A percentile compares a stretch with the other conserved stretches of the same genome.
phyloP scores from a whole-genome alignment of 805 yeast species.

The Yamadazyma sp. region DNA sequence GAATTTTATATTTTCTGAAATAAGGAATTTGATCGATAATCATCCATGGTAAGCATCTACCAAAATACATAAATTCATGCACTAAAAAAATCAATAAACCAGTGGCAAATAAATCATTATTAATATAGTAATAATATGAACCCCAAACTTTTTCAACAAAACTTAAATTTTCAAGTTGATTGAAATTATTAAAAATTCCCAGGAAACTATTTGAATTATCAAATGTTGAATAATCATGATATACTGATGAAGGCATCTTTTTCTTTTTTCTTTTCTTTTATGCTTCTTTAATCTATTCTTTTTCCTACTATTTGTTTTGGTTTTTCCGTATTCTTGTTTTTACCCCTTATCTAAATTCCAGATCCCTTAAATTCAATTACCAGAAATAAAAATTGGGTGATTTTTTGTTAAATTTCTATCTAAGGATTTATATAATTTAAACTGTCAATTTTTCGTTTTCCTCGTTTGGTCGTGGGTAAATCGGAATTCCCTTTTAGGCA shows the following conservation, averaged over 20 bases:
- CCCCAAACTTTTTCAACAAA: slow-evolving; percentile 51
- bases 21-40: slow-evolving; percentile 51
- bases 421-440: too few relatives aligned
- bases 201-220: slow-evolving; percentile 26
- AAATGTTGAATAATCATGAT: slow-evolving; percentile 33
- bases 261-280: too few relatives aligned
- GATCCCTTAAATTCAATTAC: too few relatives aligned
- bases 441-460: too few relatives aligned
- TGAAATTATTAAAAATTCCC: slow-evolving; percentile 28
- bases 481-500: too few relatives aligned
- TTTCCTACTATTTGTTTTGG: too few relatives aligned
- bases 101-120: slow-evolving; percentile 55
- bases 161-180: slow-evolving; percentile 26
- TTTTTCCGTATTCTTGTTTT: too few relatives aligned
- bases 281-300: too few relatives aligned
- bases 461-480: too few relatives aligned
- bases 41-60: slow-evolving; percentile 59
- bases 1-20: slow-evolving; percentile 53
- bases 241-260: slow-evolving; percentile 19
- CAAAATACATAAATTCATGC: slow-evolving; percentile 57
- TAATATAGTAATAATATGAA: slow-evolving; percentile 52
- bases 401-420: too few relatives aligned
- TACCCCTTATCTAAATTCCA: too few relatives aligned
- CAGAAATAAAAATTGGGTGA: too few relatives aligned
- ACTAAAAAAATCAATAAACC: slow-evolving; percentile 53